A percentile compares a stretch with the other conserved stretches of the same genome.
Conservation (phyloP, 2,329 filamentous ascomycete species). For the Bipolaris victoriae region DNA sequence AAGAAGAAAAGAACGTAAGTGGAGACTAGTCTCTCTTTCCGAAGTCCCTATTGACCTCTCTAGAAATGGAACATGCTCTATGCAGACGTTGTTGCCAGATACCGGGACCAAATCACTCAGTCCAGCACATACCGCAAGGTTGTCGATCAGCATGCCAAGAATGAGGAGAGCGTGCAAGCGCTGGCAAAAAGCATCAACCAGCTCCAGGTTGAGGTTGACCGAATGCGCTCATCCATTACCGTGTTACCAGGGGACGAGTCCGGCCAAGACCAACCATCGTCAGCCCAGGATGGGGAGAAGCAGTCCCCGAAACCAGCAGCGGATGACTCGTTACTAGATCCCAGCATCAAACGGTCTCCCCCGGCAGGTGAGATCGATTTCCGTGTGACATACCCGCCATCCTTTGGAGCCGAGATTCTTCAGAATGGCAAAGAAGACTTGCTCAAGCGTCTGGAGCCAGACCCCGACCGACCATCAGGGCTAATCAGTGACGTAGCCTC, state of each 20-base stretch:
- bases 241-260: slow-evolving; percentile 31
- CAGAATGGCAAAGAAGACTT: slow-evolving; percentile 59
- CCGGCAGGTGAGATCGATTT: slow-evolving; percentile 55
- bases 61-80: slow-evolving; percentile 53
- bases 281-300: slow-evolving; percentile 27
- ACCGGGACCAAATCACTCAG: slow-evolving; percentile 48
- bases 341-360: slow-evolving; percentile 46
- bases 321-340: slow-evolving; percentile 43
- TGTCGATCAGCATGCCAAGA: slow-evolving; percentile 46
- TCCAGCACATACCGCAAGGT: slow-evolving; percentile 46
- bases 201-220: slow-evolving; percentile 49
- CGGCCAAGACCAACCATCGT: slow-evolving; percentile 16
- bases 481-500: slow-evolving; percentile 49
- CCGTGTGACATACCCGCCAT: slow-evolving; percentile 57
- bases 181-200: slow-evolving; percentile 51
- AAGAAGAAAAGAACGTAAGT: slow-evolving; percentile 48
- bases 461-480: slow-evolving; percentile 50
- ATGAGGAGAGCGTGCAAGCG: slow-evolving; percentile 49
- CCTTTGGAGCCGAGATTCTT: slow-evolving; percentile 56
- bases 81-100: slow-evolving; percentile 48
- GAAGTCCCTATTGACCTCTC: slow-evolving; percentile 17
- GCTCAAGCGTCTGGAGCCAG: slow-evolving; percentile 57
- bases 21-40: not conserved
- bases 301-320: slow-evolving; percentile 26
- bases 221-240: slow-evolving; percentile 45